Percentiles rank a stretch among this genome's conserved stretches.
Evolutionary conservation across 2,329 filamentous ascomycete genomes (phyloP).

Genomic region (Juglanconis sp.): DNA sequence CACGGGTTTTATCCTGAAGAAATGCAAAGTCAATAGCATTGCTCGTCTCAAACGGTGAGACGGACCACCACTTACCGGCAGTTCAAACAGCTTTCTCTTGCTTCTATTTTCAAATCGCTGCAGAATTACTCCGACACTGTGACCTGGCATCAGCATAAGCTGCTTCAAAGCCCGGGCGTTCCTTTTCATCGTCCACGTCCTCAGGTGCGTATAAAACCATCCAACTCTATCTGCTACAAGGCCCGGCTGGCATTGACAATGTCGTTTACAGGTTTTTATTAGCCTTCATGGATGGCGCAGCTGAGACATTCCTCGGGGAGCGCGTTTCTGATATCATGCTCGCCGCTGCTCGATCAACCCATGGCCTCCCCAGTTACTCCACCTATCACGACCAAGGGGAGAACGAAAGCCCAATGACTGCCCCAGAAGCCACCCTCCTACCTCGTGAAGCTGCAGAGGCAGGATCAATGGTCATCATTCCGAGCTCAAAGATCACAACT

Average conservation of each 20-base stretch:
- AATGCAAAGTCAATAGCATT: too few relatives aligned
- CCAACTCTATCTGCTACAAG: background rate
- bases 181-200: background rate
- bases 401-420: background rate
- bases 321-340: background rate
- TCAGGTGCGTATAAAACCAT: background rate
- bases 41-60: too few relatives aligned
- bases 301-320: background rate
- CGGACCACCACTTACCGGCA: too few relatives aligned
- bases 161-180: background rate
- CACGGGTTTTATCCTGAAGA: too few relatives aligned
- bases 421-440: too few relatives aligned
- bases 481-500: too few relatives aligned
- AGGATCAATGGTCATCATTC: too few relatives aligned
- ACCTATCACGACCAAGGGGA: background rate
- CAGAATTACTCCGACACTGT: background rate
- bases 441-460: too few relatives aligned
- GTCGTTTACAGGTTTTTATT: background rate
- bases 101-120: background rate
- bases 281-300: background rate
- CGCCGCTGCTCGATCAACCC: background rate
- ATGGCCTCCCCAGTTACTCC: background rate
- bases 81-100: too few relatives aligned
- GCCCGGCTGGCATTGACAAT: background rate
- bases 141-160: background rate